Conservation (phyloP, 179 eudicot genomes). For the Gypsophila paniculata region DNA sequence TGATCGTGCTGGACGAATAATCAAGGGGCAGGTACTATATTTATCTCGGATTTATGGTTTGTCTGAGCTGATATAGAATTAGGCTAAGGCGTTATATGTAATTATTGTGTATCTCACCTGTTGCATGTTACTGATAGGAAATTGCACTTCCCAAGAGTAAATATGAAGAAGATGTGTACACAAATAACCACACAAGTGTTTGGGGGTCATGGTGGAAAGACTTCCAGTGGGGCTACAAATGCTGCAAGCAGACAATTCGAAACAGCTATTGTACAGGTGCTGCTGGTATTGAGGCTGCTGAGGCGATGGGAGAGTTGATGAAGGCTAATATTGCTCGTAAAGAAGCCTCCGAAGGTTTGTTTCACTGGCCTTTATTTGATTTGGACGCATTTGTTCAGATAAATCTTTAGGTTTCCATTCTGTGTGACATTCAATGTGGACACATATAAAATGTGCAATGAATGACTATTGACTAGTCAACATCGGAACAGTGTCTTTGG, state of each 20-base stretch:
- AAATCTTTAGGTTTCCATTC: background rate
- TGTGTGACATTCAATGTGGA: background rate
- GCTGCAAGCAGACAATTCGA: slow-evolving; percentile 67
- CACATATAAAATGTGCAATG: too few relatives aligned
- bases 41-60: background rate
- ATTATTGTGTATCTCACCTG: background rate
- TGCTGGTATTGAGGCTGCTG: slow-evolving; percentile 96
- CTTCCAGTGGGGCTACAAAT: slow-evolving; percentile 89
- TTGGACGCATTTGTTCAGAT: background rate
- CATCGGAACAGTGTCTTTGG: background rate
- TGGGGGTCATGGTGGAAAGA: slow-evolving; percentile 98
- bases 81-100: background rate
- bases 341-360: slow-evolving; percentile 75
- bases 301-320: slow-evolving; percentile 83
- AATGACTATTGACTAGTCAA: too few relatives aligned
- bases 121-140: slow-evolving; percentile 36
- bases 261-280: slow-evolving; percentile 93
- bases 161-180: slow-evolving; percentile 78
- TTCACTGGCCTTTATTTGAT: background rate
- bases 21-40: slow-evolving; percentile 76
- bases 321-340: slow-evolving; percentile 90
- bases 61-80: background rate
- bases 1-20: slow-evolving; percentile 81
- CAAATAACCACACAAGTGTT: slow-evolving; percentile 70
- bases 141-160: slow-evolving; percentile 66